Base-by-base conservation (phyloP, 2,329 filamentous ascomycete genomes). In the Sporothrix brunneoviolacea region DNA sequence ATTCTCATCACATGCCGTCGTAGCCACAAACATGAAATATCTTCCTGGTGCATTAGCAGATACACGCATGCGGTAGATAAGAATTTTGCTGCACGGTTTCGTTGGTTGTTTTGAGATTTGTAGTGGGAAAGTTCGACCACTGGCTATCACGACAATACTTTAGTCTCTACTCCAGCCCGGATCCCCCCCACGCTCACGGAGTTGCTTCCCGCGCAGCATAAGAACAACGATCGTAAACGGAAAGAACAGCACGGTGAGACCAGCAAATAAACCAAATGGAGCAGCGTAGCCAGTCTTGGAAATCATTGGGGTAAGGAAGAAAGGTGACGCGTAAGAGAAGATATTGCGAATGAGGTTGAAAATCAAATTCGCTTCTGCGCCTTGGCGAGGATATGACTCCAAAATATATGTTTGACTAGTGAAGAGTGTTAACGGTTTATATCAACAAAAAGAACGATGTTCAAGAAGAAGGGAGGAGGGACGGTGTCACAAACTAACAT, bases 121-220 rank as follows among this genome's bases (percentile, higher is more conserved):
- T n/a, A n/a, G n/a, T n/a, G n/a, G n/a, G n/a, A n/a, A n/a, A n/a
- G n/a, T n/a, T n/a, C n/a, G n/a, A n/a, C n/a, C n/a, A n/a, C n/a
- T n/a, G n/a, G n/a, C n/a, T n/a, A n/a, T n/a, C n/a, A n/a, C n/a
- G n/a, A n/a, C n/a, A n/a, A n/a, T n/a, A n/a, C n/a, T n/a, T n/a
- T 43, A 47, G 12, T 47, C 44, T 39, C 44, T 30, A n/a, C 44
- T 47, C 44, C 44, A 47, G 16, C 44, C 44, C 21, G 44, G 44
- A 15, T 47, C 44, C 16, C 44, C 44, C 4, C 19, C 44, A 4
- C 8, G 16, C 33, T 47, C 44, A 10, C 44, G 44, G 9, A 47
- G 15, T 18, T 47, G 19, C 16, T 47, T 47, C 12, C 44, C 44
- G 44, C 44, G 44, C 19, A 16, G 30, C 44, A 47, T 47, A 13